Percentiles rank a stretch among this genome's conserved stretches.
Evolutionary conservation across 169 alveolate species (phyloP).

Genomic region (Perkinsus marinus): DNA sequence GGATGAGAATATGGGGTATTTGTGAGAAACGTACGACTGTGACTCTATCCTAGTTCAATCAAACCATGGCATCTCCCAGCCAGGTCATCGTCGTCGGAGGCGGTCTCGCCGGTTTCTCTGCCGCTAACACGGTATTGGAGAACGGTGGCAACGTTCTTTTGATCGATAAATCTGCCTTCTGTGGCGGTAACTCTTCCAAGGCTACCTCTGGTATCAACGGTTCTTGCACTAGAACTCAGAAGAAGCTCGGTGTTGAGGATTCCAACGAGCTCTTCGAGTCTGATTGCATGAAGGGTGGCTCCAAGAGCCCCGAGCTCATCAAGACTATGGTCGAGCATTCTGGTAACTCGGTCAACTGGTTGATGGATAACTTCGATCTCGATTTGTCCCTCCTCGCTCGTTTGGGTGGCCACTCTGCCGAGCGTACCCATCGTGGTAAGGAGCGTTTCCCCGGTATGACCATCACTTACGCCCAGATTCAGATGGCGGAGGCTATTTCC

Average conservation of each 20-base stretch:
- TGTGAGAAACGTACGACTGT: too few relatives aligned
- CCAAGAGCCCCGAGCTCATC: slow-evolving; percentile 29
- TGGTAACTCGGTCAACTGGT: slow-evolving; percentile 17
- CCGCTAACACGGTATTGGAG: slow-evolving; percentile 28
- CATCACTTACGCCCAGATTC: slow-evolving; percentile 27
- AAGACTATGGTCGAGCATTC: slow-evolving; percentile 12
- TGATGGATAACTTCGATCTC: slow-evolving; percentile 16
- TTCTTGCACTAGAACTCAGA: slow-evolving; percentile 26
- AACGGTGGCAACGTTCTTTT: slow-evolving; percentile 31
- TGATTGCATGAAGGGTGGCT: slow-evolving; percentile 36
- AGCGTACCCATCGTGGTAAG: slow-evolving; percentile 31
- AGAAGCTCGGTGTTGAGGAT: slow-evolving; percentile 30
- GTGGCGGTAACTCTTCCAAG: slow-evolving; percentile 35
- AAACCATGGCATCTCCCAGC: background rate
- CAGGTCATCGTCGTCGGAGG: slow-evolving; percentile 20
- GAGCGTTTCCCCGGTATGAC: slow-evolving; percentile 24
- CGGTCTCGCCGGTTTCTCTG: slow-evolving; percentile 29
- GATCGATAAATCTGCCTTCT: slow-evolving; percentile 21
- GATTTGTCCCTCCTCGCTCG: slow-evolving; percentile 28
- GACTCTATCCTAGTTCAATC: background rate
- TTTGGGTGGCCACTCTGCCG: slow-evolving; percentile 36
- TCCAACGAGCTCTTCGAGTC: slow-evolving; percentile 18
- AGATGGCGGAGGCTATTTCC: slow-evolving; percentile 16
- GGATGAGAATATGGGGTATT: too few relatives aligned
- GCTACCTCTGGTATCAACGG: slow-evolving; percentile 39